A percentile compares a stretch with the other conserved stretches of the same genome.
phyloP scores from a whole-genome alignment of 495 filamentous ascomycete species.

The Penicillium soppii region DNA sequence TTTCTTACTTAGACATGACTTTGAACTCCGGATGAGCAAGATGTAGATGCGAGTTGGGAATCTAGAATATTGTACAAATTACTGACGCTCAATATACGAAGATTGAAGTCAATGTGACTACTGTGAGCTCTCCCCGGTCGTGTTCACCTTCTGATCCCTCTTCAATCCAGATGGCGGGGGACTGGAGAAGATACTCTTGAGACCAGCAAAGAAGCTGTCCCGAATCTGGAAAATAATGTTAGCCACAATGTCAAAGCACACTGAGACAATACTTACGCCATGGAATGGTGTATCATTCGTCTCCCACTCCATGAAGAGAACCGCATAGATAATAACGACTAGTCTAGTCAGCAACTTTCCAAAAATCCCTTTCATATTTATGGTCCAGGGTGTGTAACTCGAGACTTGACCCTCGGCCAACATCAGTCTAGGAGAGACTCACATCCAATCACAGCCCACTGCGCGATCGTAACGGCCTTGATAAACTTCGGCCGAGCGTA shows the following conservation, averaged over 20 bases:
- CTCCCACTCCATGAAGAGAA: slow-evolving; percentile 79
- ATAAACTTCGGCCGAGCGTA: slow-evolving; percentile 72
- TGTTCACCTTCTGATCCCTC: slow-evolving; percentile 19
- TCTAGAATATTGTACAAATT: slow-evolving; percentile 5
- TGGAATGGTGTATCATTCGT: slow-evolving; percentile 61
- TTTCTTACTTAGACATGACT: neutral
- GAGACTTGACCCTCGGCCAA: too few relatives aligned
- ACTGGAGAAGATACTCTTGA: slow-evolving; percentile 36
- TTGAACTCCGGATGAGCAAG: neutral
- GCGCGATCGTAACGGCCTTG: slow-evolving; percentile 66
- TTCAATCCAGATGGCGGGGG: slow-evolving; percentile 33
- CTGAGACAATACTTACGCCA: slow-evolving; percentile 31
- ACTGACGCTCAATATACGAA: neutral
- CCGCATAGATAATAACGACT: slow-evolving; percentile 70
- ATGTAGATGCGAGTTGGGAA: slow-evolving; percentile 5
- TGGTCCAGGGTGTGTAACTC: too few relatives aligned
- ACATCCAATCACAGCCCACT: slow-evolving; percentile 68
- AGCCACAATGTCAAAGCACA: neutral
- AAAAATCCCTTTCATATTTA: neutral
- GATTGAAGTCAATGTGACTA: neutral
- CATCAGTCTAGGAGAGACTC: slow-evolving; percentile 21
- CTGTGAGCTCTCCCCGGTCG: neutral
- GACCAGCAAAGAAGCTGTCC: slow-evolving; percentile 32
- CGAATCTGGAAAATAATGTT: slow-evolving; percentile 32
- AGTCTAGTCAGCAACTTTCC: slow-evolving; percentile 9